Conservation (phyloP, 768 basidiomycete genomes). For the Kwoniella sp. region DNA sequence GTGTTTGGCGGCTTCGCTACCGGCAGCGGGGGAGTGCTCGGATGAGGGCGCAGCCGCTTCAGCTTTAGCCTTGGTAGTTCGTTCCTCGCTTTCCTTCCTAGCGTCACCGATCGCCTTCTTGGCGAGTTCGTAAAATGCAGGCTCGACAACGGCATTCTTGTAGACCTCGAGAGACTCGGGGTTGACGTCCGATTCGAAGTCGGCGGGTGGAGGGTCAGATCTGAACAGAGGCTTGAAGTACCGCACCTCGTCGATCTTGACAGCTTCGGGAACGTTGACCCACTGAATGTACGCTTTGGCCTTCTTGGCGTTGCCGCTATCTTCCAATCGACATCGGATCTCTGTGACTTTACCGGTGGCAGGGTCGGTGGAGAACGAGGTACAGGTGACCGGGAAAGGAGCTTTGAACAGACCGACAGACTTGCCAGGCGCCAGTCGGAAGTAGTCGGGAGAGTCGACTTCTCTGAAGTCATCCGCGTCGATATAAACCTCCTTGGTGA, state of each 20-base stretch:
- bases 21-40: slow-evolving; percentile 19
- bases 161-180: slow-evolving; percentile 78
- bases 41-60: slow-evolving; percentile 41
- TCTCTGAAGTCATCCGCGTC: slow-evolving; percentile 91
- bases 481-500: slow-evolving; percentile 87
- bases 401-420: slow-evolving; percentile 95
- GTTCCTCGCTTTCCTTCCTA: slow-evolving; percentile 62
- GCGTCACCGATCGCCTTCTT: slow-evolving; percentile 70
- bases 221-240: slow-evolving; percentile 93
- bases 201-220: slow-evolving; percentile 81
- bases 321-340: slow-evolving; percentile 76
- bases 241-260: slow-evolving; percentile 82
- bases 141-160: slow-evolving; percentile 79
- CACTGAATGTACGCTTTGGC: slow-evolving; percentile 83
- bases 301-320: slow-evolving; percentile 68
- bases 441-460: slow-evolving; percentile 86
- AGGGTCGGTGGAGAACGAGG: slow-evolving; percentile 79
- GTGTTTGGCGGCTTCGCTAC: slow-evolving; percentile 28
- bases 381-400: slow-evolving; percentile 87
- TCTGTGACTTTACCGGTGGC: slow-evolving; percentile 73
- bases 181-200: slow-evolving; percentile 81
- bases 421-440: slow-evolving; percentile 95
- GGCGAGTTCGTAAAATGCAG: slow-evolving; percentile 83
- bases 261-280: slow-evolving; percentile 63
- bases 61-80: slow-evolving; percentile 63